phyloP scores from a whole-genome alignment of 208 protist genomes.

The Trichomonas tenax region DNA sequence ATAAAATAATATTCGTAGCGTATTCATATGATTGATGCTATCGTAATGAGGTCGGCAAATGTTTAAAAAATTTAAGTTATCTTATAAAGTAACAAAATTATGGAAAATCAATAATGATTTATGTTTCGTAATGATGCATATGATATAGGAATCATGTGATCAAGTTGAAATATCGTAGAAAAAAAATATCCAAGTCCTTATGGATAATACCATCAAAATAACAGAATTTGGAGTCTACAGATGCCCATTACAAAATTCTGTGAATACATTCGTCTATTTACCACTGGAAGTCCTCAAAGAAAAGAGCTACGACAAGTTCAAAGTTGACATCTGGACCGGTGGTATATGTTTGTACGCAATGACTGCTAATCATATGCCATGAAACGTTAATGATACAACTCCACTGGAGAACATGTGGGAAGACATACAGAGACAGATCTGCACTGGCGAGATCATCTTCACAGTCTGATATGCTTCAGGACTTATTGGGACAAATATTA shows the following conservation, averaged over 20 bases:
- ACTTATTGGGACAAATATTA: neutral
- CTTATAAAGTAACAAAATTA: too few species aligned
- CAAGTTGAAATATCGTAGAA: too few species aligned
- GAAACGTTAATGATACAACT: neutral
- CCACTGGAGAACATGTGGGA: neutral
- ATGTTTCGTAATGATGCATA: too few species aligned
- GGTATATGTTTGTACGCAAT: neutral
- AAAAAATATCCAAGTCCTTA: neutral
- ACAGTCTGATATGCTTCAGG: neutral
- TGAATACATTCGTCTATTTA: neutral
- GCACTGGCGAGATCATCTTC: neutral
- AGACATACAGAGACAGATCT: neutral
- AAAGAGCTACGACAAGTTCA: neutral
- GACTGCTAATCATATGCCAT: neutral
- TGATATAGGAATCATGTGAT: too few species aligned
- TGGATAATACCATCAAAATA: neutral
- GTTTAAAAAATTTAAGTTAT: too few species aligned
- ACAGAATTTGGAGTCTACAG: neutral
- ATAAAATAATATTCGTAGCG: too few species aligned
- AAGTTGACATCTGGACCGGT: neutral
- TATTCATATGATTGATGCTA: too few species aligned
- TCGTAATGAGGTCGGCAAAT: too few species aligned
- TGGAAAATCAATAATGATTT: too few species aligned
- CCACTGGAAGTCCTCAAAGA: neutral
- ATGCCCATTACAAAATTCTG: neutral